phyloP scores from a whole-genome alignment of 805 yeast genomes.

The Yarrowia bubula region DNA sequence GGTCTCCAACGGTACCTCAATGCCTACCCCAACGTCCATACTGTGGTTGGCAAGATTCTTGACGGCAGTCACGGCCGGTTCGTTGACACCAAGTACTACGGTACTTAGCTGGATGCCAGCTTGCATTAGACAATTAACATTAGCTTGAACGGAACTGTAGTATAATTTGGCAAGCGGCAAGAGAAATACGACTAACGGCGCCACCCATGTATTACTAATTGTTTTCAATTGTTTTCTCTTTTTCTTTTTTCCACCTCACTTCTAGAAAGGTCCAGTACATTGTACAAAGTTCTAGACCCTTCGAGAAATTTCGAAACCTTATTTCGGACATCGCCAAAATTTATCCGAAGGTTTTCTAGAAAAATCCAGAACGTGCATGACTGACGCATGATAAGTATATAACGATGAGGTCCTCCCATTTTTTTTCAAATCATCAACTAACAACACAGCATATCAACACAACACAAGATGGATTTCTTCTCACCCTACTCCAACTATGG shows the following conservation, averaged over 20 bases:
- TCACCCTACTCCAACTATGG: constrained; percentile 7
- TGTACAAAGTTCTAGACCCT: neutral
- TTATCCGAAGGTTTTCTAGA: constrained; percentile 12
- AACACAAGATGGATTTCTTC: constrained; percentile 11
- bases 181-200: no score
- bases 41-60: constrained; percentile 63
- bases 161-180: no score
- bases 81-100: constrained; percentile 75
- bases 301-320: neutral
- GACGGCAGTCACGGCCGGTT: constrained; percentile 45
- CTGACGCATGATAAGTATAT: constrained; percentile 9
- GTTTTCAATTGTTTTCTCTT: neutral
- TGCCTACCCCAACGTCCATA: constrained; percentile 68
- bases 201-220: no score
- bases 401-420: neutral
- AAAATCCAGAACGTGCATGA: constrained; percentile 11
- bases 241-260: neutral
- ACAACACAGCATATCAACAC: neutral
- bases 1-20: constrained; percentile 70
- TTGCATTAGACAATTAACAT: constrained; percentile 4
- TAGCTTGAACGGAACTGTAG: neutral
- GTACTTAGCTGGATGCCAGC: constrained; percentile 44
- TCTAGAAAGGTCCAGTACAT: no score
- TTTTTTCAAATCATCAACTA: neutral
- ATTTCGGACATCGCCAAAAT: neutral